These are phyloP conservation scores for Aureobasidium sp. DNA, from an alignment of 2,329 filamentous ascomycete genomes.

Conservation along the genomic window DNA sequence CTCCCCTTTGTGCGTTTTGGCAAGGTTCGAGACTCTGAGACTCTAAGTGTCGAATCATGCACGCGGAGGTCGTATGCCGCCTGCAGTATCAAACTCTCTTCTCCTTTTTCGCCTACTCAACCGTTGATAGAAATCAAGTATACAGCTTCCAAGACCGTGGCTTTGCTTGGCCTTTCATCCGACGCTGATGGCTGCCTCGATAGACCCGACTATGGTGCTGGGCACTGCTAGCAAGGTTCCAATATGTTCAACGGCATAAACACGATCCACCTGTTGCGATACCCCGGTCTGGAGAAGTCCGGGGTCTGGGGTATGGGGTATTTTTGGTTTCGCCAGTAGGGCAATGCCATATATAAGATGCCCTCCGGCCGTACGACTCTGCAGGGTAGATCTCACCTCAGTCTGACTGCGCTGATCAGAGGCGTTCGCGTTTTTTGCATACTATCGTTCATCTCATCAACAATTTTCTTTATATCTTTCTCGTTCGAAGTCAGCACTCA, in stretches of 20 bases:
- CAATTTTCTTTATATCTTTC: not conserved
- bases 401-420: conserved; percentile 7
- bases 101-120: not conserved
- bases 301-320: conserved; percentile 1
- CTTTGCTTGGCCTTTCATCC: conserved; percentile 14
- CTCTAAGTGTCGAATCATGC: conserved; percentile 1
- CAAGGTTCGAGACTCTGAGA: conserved; percentile 9
- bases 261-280: not conserved
- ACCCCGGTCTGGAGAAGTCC: not conserved
- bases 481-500: not conserved
- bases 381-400: conserved; percentile 1
- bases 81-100: conserved; percentile 7
- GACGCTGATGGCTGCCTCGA: not conserved
- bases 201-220: not conserved
- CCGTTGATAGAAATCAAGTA: not conserved
- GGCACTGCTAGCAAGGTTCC: conserved; percentile 1
- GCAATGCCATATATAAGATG: conserved; percentile 5
- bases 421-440: not conserved
- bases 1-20: not conserved
- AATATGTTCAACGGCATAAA: not conserved
- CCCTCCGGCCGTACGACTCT: not conserved
- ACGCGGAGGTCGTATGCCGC: not conserved
- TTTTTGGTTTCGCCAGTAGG: not conserved
- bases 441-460: not conserved
- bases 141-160: conserved; percentile 8